phyloP scores from a whole-genome alignment of 2,329 filamentous ascomycete genomes.

The Xylaria digitata region DNA sequence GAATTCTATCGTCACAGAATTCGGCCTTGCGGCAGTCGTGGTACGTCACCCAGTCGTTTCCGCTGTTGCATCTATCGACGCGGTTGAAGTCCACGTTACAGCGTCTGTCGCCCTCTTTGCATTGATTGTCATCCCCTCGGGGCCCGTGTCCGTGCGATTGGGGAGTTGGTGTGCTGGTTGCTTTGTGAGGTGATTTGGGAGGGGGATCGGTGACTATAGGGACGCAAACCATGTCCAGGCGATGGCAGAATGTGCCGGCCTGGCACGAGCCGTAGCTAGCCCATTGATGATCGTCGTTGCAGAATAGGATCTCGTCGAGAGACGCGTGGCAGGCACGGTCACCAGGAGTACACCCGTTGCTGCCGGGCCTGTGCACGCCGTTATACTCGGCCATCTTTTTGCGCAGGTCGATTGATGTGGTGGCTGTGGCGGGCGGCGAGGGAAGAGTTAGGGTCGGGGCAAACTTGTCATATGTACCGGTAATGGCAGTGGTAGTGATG shows the following conservation, averaged over 20 bases:
- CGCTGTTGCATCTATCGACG: conserved; percentile 33
- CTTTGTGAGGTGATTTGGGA: too few relatives aligned
- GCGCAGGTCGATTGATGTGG: neutral
- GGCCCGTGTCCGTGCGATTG: neutral
- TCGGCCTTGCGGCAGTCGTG: conserved; percentile 36
- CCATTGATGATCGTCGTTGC: conserved; percentile 31
- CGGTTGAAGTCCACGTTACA: conserved; percentile 29
- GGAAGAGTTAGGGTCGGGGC: neutral
- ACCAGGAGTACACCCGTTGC: conserved; percentile 21
- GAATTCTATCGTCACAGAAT: conserved; percentile 4
- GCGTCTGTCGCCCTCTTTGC: conserved; percentile 34
- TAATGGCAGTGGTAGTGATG: neutral
- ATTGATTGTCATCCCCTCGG: neutral
- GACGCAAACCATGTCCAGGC: conserved; percentile 31
- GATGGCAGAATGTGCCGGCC: conserved; percentile 26
- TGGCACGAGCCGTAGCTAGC: conserved; percentile 21
- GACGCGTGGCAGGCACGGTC: conserved; percentile 27
- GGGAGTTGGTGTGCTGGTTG: too few relatives aligned
- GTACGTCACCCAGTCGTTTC: conserved; percentile 32
- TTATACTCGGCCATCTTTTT: neutral
- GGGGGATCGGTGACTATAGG: neutral
- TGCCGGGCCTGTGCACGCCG: neutral
- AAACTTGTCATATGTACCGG: neutral
- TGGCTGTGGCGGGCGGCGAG: neutral
- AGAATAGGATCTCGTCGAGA: conserved; percentile 20